Evolutionary conservation across 2,329 filamentous ascomycete genomes (phyloP).

Genomic region (Fusarium sublunatum): DNA sequence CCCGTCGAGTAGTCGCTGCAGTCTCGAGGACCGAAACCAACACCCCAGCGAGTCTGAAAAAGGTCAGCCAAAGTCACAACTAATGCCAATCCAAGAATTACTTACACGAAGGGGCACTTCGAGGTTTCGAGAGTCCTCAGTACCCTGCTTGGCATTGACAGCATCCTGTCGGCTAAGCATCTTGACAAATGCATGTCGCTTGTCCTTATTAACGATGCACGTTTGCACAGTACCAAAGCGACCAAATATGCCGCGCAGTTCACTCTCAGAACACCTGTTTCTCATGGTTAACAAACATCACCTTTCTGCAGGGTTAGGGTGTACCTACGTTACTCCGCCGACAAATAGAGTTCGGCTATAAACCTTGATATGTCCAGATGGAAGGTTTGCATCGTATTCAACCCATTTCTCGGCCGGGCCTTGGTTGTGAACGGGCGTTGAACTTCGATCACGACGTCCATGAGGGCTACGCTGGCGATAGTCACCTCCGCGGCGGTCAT

Average conservation of each 20-base stretch:
- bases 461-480: conserved; percentile 91
- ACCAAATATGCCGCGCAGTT: conserved; percentile 83
- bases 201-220: conserved; percentile 97
- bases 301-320: conserved; percentile 5
- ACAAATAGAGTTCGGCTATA: conserved; percentile 96
- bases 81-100: conserved; percentile 22
- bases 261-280: conserved; percentile 76
- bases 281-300: conserved; percentile 44
- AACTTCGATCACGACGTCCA: conserved; percentile 73
- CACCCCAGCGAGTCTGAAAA: conserved; percentile 90
- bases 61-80: conserved; percentile 41
- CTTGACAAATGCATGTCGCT: conserved; percentile 98
- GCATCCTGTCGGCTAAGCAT: conserved; percentile 93
- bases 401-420: conserved; percentile 72
- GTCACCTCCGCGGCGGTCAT: conserved; percentile 69
- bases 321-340: conserved; percentile 86
- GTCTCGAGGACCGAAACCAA: conserved; percentile 95
- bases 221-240: conserved; percentile 91
- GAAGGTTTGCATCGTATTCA: conserved; percentile 80
- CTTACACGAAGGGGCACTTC: conserved; percentile 79
- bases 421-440: conserved; percentile 61
- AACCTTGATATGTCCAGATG: conserved; percentile 86
- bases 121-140: conserved; percentile 81
- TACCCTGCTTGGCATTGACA: conserved; percentile 82
- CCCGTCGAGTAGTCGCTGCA: conserved; percentile 96